Percentiles rank a stretch among this genome's conserved stretches.
phyloP scores from a whole-genome alignment of 495 filamentous ascomycete species.

The Penicillium mononematosum region DNA sequence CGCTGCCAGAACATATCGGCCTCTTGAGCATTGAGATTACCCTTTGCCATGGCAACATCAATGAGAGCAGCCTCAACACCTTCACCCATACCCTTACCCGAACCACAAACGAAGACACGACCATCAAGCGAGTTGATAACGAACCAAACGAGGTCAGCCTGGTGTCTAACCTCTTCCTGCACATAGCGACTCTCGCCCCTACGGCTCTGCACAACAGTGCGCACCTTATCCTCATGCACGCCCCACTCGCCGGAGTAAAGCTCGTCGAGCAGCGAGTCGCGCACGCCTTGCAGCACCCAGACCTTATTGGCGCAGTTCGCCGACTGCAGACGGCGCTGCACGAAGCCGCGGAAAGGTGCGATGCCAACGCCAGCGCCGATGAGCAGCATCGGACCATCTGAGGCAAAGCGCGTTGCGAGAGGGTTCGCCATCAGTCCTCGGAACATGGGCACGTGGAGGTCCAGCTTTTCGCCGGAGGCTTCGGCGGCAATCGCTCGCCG shows the following conservation, averaged over 20 bases:
- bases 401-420: conserved; percentile 80
- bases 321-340: conserved; percentile 88
- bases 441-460: conserved; percentile 90
- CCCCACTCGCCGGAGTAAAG: conserved; percentile 96
- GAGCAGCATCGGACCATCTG: conserved; percentile 94
- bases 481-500: conserved; percentile 64
- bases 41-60: conserved; percentile 78
- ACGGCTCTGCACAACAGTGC: conserved; percentile 87
- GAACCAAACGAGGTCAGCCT: conserved; percentile 95
- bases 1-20: conserved; percentile 74
- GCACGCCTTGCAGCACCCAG: conserved; percentile 97
- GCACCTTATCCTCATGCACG: conserved; percentile 87
- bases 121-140: conserved; percentile 93
- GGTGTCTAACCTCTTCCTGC: conserved; percentile 79
- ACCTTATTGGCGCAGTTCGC: conserved; percentile 99
- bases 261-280: conserved; percentile 89
- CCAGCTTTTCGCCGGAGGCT: conserved; percentile 47
- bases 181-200: conserved; percentile 75
- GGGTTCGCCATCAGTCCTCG: conserved; percentile 98
- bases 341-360: conserved; percentile 95
- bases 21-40: conserved; percentile 68
- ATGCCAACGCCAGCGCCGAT: conserved; percentile 97
- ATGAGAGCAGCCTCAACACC: conserved; percentile 83
- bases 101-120: conserved; percentile 92
- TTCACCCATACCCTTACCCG: conserved; percentile 93